phyloP scores from a whole-genome alignment of 2,329 filamentous ascomycete genomes.

The Microsporum audouinii region DNA sequence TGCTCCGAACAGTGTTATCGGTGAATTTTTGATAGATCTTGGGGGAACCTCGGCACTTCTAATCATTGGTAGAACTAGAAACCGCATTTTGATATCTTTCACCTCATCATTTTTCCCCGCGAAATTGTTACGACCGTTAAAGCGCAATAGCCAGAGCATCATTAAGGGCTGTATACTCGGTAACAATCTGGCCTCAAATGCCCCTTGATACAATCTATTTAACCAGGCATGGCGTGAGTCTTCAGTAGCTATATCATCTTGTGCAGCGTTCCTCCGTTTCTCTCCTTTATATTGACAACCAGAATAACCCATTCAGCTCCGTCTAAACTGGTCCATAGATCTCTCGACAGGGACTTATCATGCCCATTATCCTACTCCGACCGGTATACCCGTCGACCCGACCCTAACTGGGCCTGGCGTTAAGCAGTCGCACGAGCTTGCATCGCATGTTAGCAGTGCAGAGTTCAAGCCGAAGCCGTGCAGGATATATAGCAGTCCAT shows the following conservation, averaged over 20 bases:
- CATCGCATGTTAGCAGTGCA: slow-evolving; percentile 25
- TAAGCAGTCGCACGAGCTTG: slow-evolving; percentile 69
- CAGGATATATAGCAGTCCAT: slow-evolving; percentile 68
- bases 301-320: slow-evolving; percentile 51
- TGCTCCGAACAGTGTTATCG: not conserved
- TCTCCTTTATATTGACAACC: not conserved
- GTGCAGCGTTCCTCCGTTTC: not conserved
- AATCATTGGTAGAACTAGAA: not conserved
- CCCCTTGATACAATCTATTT: slow-evolving; percentile 62
- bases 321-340: slow-evolving; percentile 81
- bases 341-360: slow-evolving; percentile 67
- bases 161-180: not conserved
- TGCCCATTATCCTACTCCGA: slow-evolving; percentile 63
- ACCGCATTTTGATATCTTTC: not conserved
- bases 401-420: slow-evolving; percentile 79
- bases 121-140: not conserved
- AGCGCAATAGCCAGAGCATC: not conserved
- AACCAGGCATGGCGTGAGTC: slow-evolving; percentile 57
- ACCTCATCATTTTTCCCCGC: not conserved
- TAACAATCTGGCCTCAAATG: slow-evolving; percentile 33
- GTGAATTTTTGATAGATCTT: not conserved
- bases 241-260: not conserved
- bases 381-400: slow-evolving; percentile 77
- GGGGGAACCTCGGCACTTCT: not conserved
- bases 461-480: slow-evolving; percentile 30